Evolutionary conservation across 257 asterid species (phyloP), one percentile per base, ranked within the genome.

Genomic region (Solanum etuberosum): DNA sequence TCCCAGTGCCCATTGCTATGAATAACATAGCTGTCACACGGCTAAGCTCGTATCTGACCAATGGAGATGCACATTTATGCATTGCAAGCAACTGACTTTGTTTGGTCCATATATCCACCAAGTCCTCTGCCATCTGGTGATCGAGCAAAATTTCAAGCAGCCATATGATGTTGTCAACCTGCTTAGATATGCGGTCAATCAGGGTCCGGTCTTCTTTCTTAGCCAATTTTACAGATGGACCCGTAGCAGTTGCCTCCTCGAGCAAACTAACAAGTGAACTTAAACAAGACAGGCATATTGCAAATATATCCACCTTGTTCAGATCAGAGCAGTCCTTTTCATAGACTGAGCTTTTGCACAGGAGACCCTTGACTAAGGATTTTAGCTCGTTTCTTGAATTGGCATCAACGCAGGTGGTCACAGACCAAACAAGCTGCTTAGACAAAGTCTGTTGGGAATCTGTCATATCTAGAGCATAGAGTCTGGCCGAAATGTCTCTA

Each of bases 141-240:
- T 94, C 98, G 7, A 95, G 93, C 61, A 97, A 90, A 90, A 97
- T 93, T 25, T 97, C 98, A 27, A 97, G 91, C 87, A 94, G 90
- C 98, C 98, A 97, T 77, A 92, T 97, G 71, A 94, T 83, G 91
- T 94, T 94, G 93, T 95, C 98, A 3, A 95, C 97, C 91, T 95
- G 96, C 89, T 91, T 93, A 12, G 98, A 94, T 83, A 95, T 88
- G 27, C 92, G 93, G 83, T 93, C 99, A 57, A 94, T 85, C 87
- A 93, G 70, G 13, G 99, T 94, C 88, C 90, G 93, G 37, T 89
- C 93, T 80, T 89, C 92, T 51, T 81, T 92, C 85, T 89, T 91
- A 12, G 88, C 43, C 46, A 42, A 29, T 82, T 90, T 92, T 80
- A 83, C 88, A 40, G 63, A 67, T 38, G 91, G 63, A 81, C 81